These are phyloP conservation scores for Glycyrrhiza uralensis DNA, from an alignment of 306 rosid species.

Conservation along the genomic window DNA sequence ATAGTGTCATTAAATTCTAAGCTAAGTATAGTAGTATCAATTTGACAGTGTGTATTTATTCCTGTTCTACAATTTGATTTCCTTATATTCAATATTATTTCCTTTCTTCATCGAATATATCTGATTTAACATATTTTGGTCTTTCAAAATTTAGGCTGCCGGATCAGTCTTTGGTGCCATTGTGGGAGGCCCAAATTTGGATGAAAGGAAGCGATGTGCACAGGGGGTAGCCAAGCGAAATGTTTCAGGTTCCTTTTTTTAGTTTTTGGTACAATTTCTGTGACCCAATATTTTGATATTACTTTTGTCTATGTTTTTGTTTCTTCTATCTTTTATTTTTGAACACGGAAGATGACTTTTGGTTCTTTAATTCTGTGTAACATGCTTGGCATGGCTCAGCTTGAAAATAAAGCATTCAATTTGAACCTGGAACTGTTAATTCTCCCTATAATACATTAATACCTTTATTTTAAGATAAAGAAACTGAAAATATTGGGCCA, in stretches of 20 bases:
- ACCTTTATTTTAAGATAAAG: no score
- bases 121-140: not conserved
- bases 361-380: not conserved
- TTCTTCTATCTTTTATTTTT: not conserved
- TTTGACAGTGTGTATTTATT: not conserved
- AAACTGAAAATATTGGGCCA: no score
- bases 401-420: no score
- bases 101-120: not conserved
- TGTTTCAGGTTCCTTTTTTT: conserved; percentile 63
- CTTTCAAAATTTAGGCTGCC: conserved; percentile 51
- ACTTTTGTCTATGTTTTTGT: not conserved
- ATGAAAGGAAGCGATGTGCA: conserved; percentile 82
- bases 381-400: not conserved
- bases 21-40: not conserved
- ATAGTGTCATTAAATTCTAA: conserved; percentile 5
- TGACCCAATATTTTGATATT: not conserved
- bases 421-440: no score
- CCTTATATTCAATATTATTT: not conserved
- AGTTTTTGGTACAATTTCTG: not conserved
- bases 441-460: no score
- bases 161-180: conserved; percentile 83
- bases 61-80: not conserved
- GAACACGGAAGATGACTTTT: not conserved
- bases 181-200: conserved; percentile 77
- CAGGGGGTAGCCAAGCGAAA: conserved; percentile 71